Percentiles rank a stretch among this genome's conserved stretches.
phyloP scores from a whole-genome alignment of 2,329 filamentous ascomycete species.

The Fusarium bulbicola region DNA sequence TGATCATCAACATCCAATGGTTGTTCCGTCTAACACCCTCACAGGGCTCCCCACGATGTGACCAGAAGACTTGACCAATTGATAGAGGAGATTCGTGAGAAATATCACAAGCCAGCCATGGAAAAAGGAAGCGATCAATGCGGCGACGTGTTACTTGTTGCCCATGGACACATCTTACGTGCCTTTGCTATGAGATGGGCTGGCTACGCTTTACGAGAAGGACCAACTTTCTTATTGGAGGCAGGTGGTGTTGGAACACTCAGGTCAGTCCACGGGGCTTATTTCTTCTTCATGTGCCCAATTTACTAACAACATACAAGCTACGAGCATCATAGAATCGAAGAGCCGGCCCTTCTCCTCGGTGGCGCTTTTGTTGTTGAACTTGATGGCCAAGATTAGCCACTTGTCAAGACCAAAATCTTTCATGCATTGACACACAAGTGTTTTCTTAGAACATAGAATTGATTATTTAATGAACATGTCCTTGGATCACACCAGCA shows the following conservation, averaged over 20 bases:
- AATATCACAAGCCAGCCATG: slow-evolving; percentile 71
- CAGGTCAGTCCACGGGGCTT: slow-evolving; percentile 61
- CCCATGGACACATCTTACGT: slow-evolving; percentile 88
- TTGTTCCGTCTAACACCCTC: slow-evolving; percentile 12
- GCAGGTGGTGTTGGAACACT: slow-evolving; percentile 85
- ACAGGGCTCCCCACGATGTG: slow-evolving; percentile 75
- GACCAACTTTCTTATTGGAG: slow-evolving; percentile 84
- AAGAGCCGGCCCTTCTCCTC: slow-evolving; percentile 82
- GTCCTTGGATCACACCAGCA: slow-evolving; percentile 1
- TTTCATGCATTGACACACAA: not conserved
- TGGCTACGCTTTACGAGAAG: slow-evolving; percentile 75
- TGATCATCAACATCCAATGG: not conserved
- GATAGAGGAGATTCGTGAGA: slow-evolving; percentile 76
- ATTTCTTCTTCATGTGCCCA: not conserved
- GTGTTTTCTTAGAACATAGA: slow-evolving; percentile 14
- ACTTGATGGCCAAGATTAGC: slow-evolving; percentile 35
- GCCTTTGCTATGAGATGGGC: slow-evolving; percentile 91
- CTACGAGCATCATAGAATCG: slow-evolving; percentile 81
- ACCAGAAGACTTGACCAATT: slow-evolving; percentile 76
- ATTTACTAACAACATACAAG: slow-evolving; percentile 50
- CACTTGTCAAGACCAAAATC: not conserved
- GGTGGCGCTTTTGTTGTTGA: slow-evolving; percentile 74
- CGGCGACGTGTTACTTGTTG: slow-evolving; percentile 70
- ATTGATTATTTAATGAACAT: slow-evolving; percentile 20
- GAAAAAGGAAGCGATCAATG: slow-evolving; percentile 55